A percentile compares a stretch with the other conserved stretches of the same genome.
phyloP scores from a whole-genome alignment of 352 stramenopile species.

The Phytopythium oedochilum region DNA sequence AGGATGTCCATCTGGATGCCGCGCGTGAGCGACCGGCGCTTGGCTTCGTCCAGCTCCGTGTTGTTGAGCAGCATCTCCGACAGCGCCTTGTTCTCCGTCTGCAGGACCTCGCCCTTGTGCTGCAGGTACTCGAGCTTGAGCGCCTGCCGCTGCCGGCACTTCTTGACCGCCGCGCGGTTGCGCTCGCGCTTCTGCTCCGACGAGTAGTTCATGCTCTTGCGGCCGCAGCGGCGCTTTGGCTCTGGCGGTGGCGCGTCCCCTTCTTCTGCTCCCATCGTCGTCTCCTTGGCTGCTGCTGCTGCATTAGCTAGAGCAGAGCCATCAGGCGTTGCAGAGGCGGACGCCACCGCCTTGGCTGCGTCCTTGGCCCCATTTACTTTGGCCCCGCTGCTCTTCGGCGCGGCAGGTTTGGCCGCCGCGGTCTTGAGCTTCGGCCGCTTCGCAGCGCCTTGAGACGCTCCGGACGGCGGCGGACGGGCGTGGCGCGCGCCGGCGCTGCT shows the following conservation, averaged over 20 bases:
- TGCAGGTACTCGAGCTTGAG: constrained; percentile 79
- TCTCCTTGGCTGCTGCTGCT: background rate
- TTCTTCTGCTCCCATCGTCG: background rate
- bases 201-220: constrained; percentile 87
- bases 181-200: constrained; percentile 80
- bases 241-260: constrained; percentile 1
- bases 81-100: constrained; percentile 60
- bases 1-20: constrained; percentile 87
- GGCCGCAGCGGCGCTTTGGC: constrained; percentile 66
- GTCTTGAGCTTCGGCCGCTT: background rate
- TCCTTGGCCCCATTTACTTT: background rate
- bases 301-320: background rate
- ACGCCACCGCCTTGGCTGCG: background rate
- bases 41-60: constrained; percentile 46
- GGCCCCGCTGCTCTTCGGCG: too few species aligned
- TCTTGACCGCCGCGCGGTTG: constrained; percentile 82
- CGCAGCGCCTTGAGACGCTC: background rate
- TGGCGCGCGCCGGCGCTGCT: background rate
- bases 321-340: background rate
- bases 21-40: constrained; percentile 58
- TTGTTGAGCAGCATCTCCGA: constrained; percentile 78
- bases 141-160: constrained; percentile 75
- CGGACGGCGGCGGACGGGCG: background rate
- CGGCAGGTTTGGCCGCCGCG: too few species aligned
- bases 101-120: constrained; percentile 62